Evolutionary conservation across 495 filamentous ascomycete genomes (phyloP).

Genomic region (Hypoxylon cercidicola): DNA sequence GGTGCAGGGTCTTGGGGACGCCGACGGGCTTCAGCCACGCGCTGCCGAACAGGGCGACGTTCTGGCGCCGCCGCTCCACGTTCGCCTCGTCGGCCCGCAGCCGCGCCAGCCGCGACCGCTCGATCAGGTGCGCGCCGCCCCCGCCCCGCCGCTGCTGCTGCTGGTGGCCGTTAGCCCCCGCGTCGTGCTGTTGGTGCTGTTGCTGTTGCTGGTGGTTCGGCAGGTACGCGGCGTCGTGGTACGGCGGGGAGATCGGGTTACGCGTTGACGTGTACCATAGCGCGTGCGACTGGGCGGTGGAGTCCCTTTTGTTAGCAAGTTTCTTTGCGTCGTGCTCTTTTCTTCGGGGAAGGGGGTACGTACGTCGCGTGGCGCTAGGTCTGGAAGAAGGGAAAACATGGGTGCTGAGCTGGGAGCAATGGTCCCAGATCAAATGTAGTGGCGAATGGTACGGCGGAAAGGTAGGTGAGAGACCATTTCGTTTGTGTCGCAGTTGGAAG

Average conservation of each 20-base stretch:
- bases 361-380: constrained; percentile 78
- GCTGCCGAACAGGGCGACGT: constrained; percentile 77
- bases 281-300: constrained; percentile 66
- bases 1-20: constrained; percentile 77
- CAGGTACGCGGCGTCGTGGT: constrained; percentile 10
- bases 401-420: constrained; percentile 39
- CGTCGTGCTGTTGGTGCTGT: constrained; percentile 19
- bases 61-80: constrained; percentile 72
- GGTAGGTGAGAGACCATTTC: constrained; percentile 14
- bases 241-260: constrained; percentile 48
- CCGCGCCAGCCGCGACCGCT: constrained; percentile 66
- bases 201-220: constrained; percentile 38
- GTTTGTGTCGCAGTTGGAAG: background rate
- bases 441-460: constrained; percentile 9
- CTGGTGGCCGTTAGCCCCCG: constrained; percentile 30
- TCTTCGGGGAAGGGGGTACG: constrained; percentile 45
- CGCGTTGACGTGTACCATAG: constrained; percentile 74
- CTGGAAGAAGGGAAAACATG: constrained; percentile 78
- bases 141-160: constrained; percentile 36
- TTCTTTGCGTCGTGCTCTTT: constrained; percentile 20
- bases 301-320: constrained; percentile 14
- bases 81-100: constrained; percentile 75
- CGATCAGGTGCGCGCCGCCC: constrained; percentile 44
- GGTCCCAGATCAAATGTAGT: constrained; percentile 22
- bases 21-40: constrained; percentile 84